Evolutionary conservation across 1,284 basidiomycete genomes (phyloP).

Genomic region (Thelephora terrestris): DNA sequence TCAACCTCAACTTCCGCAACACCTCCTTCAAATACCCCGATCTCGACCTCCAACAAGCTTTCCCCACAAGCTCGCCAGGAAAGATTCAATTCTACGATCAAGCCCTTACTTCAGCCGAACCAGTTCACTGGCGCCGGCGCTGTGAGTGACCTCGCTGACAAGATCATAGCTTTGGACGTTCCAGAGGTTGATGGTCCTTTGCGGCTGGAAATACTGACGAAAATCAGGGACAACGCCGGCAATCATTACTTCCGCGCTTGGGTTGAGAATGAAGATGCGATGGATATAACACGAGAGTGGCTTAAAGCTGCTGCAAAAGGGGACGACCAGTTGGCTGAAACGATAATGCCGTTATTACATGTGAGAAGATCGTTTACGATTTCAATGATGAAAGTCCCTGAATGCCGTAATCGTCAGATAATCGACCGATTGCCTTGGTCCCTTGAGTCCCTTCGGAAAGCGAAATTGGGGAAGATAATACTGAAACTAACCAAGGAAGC

Average conservation of each 20-base stretch:
- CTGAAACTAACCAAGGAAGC: conserved; percentile 62
- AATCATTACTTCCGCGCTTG: conserved; percentile 79
- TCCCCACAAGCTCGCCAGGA: conserved; percentile 28
- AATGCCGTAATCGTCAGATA: conserved; percentile 35
- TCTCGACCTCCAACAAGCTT: conserved; percentile 14
- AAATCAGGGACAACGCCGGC: conserved; percentile 70
- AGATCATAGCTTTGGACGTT: conserved; percentile 48
- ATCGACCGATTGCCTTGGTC: conserved; percentile 72
- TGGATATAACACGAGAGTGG: conserved; percentile 72
- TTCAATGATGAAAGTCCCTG: conserved; percentile 2
- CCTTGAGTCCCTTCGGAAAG: conserved; percentile 51
- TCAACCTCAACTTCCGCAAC: conserved; percentile 29
- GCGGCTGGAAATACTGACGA: conserved; percentile 60
- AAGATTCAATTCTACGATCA: conserved; percentile 38
- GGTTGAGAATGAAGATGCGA: conserved; percentile 59
- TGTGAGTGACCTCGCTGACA: conserved; percentile 43
- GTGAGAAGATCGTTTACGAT: conserved; percentile 35
- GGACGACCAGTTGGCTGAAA: conserved; percentile 52
- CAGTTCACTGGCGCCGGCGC: conserved; percentile 62
- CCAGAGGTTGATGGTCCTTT: conserved; percentile 48
- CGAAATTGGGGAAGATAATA: conserved; percentile 69
- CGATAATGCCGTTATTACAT: conserved; percentile 73
- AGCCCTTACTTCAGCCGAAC: conserved; percentile 40
- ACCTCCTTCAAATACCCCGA: conserved; percentile 12
- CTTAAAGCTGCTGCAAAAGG: conserved; percentile 50